Evolutionary conservation across 1,139 yeast genomes (phyloP), one percentile per base, ranked within the genome.

Genomic region (Sugiyamaella castrensis): DNA sequence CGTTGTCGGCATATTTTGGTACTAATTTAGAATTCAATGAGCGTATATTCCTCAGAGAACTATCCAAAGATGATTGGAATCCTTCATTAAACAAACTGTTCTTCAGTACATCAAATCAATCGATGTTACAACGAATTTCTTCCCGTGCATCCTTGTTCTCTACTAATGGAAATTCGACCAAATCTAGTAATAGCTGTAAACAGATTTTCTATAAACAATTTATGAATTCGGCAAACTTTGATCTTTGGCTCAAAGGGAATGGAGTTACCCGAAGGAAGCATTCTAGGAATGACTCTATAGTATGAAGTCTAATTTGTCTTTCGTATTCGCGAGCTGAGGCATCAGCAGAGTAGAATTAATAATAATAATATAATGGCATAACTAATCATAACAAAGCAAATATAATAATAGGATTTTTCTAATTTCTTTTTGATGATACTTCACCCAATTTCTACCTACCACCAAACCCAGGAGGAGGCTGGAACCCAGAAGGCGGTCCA

Each of bases 401-500:
- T 12, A 39, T 39, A 19, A 19, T 19, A 19, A 19, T 19, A 19
- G 5, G 24, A 19, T 19, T 19, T 19, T 19, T 19, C n/a, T n/a
- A n/a, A 31, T 31, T n/a, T 31, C 3, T 31, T 6, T 31, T 31
- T 31, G 34, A n/a, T 13, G 34, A 31, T 19, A 9, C n/a, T n/a
- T n/a, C n/a, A n/a, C n/a, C n/a, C n/a, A n/a, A n/a, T n/a, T n/a
- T 31, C 31, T 47, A 50, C 9, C 53, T 51, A 29, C 53, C 51
- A 2, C 48, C 48, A 19, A 48, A 48, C 2, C 51, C 51, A n/a
- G 51, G 42, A 11, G 48, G 52, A n/a, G 58, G 58, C 9, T 54
- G 56, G 49, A 61, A 61, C 2, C 66, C 64, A 10, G 62, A 54
- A 27, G 65, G 66, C 30, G 66, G 59, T 19, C 51, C 53, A 36